A percentile compares a stretch with the other conserved stretches of the same genome.
Evolutionary conservation across 129 eudicot genomes (phyloP).

Genomic region (Helianthus tuberosus): DNA sequence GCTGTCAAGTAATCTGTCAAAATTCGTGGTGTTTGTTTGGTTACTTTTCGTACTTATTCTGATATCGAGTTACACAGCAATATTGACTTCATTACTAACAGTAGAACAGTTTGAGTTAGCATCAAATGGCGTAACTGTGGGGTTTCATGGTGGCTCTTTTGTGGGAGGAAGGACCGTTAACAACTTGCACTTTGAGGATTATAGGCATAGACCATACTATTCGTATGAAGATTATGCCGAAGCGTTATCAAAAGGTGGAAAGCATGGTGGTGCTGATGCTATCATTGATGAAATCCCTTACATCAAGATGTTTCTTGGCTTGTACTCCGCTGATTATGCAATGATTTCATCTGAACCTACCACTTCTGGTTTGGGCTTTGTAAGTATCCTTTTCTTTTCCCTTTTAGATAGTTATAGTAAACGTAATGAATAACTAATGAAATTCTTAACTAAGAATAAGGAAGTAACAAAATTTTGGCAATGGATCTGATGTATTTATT

Average conservation of each 20-base stretch:
- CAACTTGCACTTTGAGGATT: conserved; percentile 34
- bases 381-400: conserved; percentile 26
- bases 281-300: conserved; percentile 31
- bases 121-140: conserved; percentile 29
- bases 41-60: conserved; percentile 40
- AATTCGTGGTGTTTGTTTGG: conserved; percentile 44
- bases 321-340: conserved; percentile 27
- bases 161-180: conserved; percentile 14
- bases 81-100: conserved; percentile 41
- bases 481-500: too few species aligned
- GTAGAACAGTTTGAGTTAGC: conserved; percentile 43
- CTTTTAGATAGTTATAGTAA: background rate
- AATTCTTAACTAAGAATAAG: too few species aligned
- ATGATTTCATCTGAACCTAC: conserved; percentile 28
- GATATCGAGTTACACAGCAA: conserved; percentile 58
- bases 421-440: too few species aligned
- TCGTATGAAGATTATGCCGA: conserved; percentile 29
- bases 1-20: conserved; percentile 29
- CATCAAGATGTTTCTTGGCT: conserved; percentile 29
- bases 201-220: conserved; percentile 12
- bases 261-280: conserved; percentile 36
- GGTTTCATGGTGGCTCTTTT: conserved; percentile 42
- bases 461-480: too few species aligned
- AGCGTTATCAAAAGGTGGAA: conserved; percentile 42
- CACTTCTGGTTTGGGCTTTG: conserved; percentile 40